These are phyloP conservation scores for Skeletonema grethae DNA, from an alignment of 108 stramenopile genomes.

Conservation along the genomic window DNA sequence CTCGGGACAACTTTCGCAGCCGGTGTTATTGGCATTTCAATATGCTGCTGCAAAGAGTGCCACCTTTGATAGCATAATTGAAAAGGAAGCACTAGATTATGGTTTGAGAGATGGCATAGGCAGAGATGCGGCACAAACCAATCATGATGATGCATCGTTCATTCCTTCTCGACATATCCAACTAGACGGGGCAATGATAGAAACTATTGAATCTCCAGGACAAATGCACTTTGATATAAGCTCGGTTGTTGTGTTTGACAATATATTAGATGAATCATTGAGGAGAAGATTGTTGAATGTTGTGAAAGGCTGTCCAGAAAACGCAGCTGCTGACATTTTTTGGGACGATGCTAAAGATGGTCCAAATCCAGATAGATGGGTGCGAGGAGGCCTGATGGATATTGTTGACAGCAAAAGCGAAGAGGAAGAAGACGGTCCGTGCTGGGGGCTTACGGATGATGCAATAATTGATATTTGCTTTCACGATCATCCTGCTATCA, in stretches of 20 bases:
- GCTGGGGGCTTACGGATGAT: constrained; percentile 67
- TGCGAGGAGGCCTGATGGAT: constrained; percentile 60
- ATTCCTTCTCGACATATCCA: constrained; percentile 46
- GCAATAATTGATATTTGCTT: constrained; percentile 64
- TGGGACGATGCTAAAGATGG: constrained; percentile 49
- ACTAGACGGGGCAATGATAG: constrained; percentile 58
- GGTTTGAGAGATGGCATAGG: constrained; percentile 37
- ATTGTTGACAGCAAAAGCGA: constrained; percentile 26
- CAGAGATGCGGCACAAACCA: neutral
- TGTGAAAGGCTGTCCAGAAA: constrained; percentile 39
- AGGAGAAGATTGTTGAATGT: constrained; percentile 54
- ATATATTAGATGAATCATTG: constrained; percentile 55
- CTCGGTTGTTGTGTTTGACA: constrained; percentile 57
- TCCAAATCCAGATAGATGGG: constrained; percentile 66
- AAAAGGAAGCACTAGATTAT: constrained; percentile 39
- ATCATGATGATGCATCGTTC: neutral
- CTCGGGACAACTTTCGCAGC: constrained; percentile 13
- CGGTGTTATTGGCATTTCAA: constrained; percentile 26
- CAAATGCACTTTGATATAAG: constrained; percentile 59
- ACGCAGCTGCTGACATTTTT: constrained; percentile 22
- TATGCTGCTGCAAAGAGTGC: neutral
- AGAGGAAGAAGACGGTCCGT: constrained; percentile 20
- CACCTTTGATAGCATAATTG: constrained; percentile 23
- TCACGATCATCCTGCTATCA: constrained; percentile 55
- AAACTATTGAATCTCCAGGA: constrained; percentile 21